Percentiles rank a stretch among this genome's conserved stretches.
phyloP scores from a whole-genome alignment of 179 eudicot genomes.

The Pouteria campechiana region DNA sequence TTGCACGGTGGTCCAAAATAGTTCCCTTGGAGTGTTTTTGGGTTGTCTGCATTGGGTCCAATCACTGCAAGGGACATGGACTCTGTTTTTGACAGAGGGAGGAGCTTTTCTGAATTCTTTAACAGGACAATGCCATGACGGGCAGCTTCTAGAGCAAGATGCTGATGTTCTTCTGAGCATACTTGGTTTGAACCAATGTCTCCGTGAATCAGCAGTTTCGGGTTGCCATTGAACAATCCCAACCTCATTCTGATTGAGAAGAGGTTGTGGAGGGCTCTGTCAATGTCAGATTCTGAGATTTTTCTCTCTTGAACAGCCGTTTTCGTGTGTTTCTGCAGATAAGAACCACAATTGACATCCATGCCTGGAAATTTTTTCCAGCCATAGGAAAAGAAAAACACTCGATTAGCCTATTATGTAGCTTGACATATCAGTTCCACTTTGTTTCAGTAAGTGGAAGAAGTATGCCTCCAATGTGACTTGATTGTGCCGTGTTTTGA shows the following conservation, averaged over 20 bases:
- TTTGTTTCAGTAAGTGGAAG: no score
- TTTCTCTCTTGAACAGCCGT: slow-evolving; percentile 61
- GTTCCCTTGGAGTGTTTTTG: slow-evolving; percentile 56
- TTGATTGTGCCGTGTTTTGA: no score
- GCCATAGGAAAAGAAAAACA: background rate
- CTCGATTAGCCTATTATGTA: no score
- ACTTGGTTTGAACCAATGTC: slow-evolving; percentile 41
- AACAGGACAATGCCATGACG: slow-evolving; percentile 69
- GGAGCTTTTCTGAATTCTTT: slow-evolving; percentile 50
- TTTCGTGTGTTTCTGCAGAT: slow-evolving; percentile 58
- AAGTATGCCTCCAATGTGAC: no score
- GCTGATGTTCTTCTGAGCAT: slow-evolving; percentile 43
- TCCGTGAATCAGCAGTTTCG: slow-evolving; percentile 30
- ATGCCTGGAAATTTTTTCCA: slow-evolving; percentile 35
- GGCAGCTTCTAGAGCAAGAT: slow-evolving; percentile 75
- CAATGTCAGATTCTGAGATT: slow-evolving; percentile 34
- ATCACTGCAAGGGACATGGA: slow-evolving; percentile 60
- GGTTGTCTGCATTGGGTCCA: slow-evolving; percentile 65
- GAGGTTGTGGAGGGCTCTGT: slow-evolving; percentile 81
- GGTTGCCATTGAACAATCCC: slow-evolving; percentile 72
- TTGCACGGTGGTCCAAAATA: slow-evolving; percentile 76
- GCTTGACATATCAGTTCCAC: no score
- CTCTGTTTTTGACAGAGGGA: slow-evolving; percentile 46
- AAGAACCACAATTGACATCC: slow-evolving; percentile 83
- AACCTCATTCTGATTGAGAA: slow-evolving; percentile 73